phyloP scores from a whole-genome alignment of 1,284 basidiomycete species.

The Cutaneotrichosporon sp. region DNA sequence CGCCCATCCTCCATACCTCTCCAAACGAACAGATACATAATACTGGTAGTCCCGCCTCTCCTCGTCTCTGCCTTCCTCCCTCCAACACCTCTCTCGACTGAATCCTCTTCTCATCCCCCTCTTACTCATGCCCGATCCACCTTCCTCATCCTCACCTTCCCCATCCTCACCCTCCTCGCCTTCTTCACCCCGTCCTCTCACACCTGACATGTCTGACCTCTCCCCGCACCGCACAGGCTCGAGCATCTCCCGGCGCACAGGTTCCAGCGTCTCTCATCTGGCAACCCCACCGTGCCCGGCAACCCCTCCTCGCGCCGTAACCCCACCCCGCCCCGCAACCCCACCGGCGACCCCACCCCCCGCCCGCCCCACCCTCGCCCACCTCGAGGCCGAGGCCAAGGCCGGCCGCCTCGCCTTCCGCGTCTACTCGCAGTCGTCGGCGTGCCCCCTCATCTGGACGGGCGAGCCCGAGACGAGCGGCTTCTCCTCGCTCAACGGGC shows the following conservation, averaged over 20 bases:
- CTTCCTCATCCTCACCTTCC: not conserved
- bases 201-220: not conserved
- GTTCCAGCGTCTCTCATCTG: too few species aligned
- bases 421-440: constrained; percentile 17
- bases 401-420: constrained; percentile 22
- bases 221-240: not conserved
- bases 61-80: not conserved
- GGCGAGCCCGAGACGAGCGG: constrained; percentile 21
- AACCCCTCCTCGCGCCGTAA: too few species aligned
- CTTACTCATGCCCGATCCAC: not conserved
- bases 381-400: not conserved
- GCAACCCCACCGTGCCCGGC: too few species aligned
- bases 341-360: too few species aligned
- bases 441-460: constrained; percentile 31
- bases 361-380: not conserved
- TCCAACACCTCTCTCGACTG: too few species aligned
- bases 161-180: too few species aligned
- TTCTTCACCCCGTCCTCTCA: not conserved
- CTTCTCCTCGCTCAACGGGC: constrained; percentile 22
- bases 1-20: too few species aligned
- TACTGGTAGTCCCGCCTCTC: too few species aligned
- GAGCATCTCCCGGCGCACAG: too few species aligned
- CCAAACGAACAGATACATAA: too few species aligned
- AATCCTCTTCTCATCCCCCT: not conserved
- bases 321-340: too few species aligned